phyloP scores from a whole-genome alignment of 345 rosid species.

The Fremontodendron californicum region DNA sequence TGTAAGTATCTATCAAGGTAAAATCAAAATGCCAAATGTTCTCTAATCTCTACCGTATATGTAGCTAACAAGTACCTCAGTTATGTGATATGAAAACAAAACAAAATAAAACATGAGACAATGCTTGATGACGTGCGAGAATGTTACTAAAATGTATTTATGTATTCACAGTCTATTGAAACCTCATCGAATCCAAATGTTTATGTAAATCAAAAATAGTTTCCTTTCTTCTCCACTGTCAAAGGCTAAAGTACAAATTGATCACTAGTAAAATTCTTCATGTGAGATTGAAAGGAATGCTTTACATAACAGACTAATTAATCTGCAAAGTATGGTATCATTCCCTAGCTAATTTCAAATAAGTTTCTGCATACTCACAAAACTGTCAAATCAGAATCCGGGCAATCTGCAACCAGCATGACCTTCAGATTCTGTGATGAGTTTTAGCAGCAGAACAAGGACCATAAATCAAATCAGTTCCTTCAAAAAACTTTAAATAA shows the following conservation, averaged over 20 bases:
- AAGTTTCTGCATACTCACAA: conserved; percentile 11
- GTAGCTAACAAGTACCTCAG: neutral
- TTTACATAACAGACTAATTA: neutral
- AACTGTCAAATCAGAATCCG: conserved; percentile 9
- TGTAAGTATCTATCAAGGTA: neutral
- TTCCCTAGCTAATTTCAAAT: conserved; percentile 18
- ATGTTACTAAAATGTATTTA: neutral
- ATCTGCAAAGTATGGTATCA: conserved; percentile 5
- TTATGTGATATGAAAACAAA: neutral
- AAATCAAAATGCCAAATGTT: neutral
- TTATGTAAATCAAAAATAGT: neutral
- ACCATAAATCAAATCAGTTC: neutral
- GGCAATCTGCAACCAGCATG: conserved; percentile 12
- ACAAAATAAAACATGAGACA: neutral
- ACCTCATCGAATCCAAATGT: neutral
- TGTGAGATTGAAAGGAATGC: conserved; percentile 4
- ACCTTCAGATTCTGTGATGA: neutral
- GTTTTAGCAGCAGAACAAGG: neutral
- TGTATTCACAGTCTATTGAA: neutral
- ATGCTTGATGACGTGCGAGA: neutral
- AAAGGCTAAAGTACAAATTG: conserved; percentile 1
- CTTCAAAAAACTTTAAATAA: neutral
- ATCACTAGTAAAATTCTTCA: neutral
- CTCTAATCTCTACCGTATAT: neutral
- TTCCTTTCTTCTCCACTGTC: neutral